phyloP scores from a whole-genome alignment of 2,329 filamentous ascomycete species.

The Acarospora socialis region DNA sequence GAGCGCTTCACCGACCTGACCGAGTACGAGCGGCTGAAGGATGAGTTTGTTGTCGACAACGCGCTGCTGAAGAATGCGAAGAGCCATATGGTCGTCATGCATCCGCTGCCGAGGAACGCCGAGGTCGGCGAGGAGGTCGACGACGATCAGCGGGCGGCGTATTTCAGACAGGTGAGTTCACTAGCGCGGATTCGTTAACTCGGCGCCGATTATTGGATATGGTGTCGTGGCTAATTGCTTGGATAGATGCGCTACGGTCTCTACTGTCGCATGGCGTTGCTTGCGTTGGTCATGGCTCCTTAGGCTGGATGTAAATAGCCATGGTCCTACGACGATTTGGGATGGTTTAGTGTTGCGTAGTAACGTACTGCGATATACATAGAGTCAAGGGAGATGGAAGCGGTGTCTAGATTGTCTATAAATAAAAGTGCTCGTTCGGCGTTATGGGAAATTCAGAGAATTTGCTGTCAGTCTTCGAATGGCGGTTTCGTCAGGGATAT shows the following conservation, averaged over 20 bases:
- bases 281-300: constrained; percentile 75
- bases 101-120: constrained; percentile 83
- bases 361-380: too few species aligned
- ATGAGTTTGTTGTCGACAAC: constrained; percentile 81
- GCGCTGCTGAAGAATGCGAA: constrained; percentile 82
- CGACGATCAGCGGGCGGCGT: constrained; percentile 90
- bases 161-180: constrained; percentile 96
- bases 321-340: too few species aligned
- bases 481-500: too few species aligned
- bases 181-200: too few species aligned
- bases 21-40: constrained; percentile 78
- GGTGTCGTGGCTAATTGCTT: constrained; percentile 37
- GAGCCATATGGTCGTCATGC: constrained; percentile 84
- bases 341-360: too few species aligned
- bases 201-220: too few species aligned
- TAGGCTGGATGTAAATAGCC: too few species aligned
- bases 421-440: too few species aligned
- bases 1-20: constrained; percentile 75
- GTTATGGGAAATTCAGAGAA: too few species aligned
- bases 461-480: too few species aligned
- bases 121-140: constrained; percentile 95
- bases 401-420: too few species aligned
- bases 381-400: too few species aligned
- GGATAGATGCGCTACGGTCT: constrained; percentile 88
- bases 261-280: constrained; percentile 93